These are phyloP conservation scores for Plantago coronopus DNA, from an alignment of 305 asterid species.

Conservation along the genomic window DNA sequence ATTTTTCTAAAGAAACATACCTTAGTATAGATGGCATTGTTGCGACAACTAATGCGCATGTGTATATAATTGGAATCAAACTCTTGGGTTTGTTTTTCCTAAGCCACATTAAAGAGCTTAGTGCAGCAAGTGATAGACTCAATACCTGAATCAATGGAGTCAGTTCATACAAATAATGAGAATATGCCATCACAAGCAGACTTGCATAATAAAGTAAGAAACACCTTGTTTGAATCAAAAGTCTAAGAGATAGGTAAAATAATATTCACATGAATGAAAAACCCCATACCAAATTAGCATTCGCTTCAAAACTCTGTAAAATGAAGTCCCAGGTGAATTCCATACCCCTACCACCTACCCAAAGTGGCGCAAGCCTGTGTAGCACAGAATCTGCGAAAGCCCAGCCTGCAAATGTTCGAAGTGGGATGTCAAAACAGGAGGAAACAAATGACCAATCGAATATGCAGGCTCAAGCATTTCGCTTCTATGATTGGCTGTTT, in stretches of 20 bases:
- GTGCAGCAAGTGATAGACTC: slow-evolving; percentile 85
- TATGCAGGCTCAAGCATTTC: too few species aligned
- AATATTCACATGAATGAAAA: slow-evolving; percentile 14
- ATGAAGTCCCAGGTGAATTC: slow-evolving; percentile 98
- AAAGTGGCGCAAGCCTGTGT: slow-evolving; percentile 93
- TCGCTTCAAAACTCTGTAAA: slow-evolving; percentile 93
- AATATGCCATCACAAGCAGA: slow-evolving; percentile 1
- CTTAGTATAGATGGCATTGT: slow-evolving; percentile 96
- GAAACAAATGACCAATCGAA: background rate
- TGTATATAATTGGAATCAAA: slow-evolving; percentile 80
- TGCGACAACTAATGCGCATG: slow-evolving; percentile 79
- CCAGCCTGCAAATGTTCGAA: slow-evolving; percentile 61
- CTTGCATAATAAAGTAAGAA: background rate
- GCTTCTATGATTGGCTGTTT: too few species aligned
- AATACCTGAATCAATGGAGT: slow-evolving; percentile 44
- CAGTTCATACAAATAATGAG: background rate
- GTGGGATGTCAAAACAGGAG: background rate
- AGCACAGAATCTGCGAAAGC: slow-evolving; percentile 96
- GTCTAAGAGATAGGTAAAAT: background rate
- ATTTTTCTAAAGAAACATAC: slow-evolving; percentile 32
- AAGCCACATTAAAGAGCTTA: slow-evolving; percentile 94
- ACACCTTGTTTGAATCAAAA: background rate
- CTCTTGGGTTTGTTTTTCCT: slow-evolving; percentile 93
- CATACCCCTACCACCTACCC: slow-evolving; percentile 98
- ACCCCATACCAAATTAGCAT: slow-evolving; percentile 73